Percentiles rank a stretch among this genome's conserved stretches.
Conservation (phyloP, 2,329 filamentous ascomycete species). For the Aspergillus caelatus region DNA sequence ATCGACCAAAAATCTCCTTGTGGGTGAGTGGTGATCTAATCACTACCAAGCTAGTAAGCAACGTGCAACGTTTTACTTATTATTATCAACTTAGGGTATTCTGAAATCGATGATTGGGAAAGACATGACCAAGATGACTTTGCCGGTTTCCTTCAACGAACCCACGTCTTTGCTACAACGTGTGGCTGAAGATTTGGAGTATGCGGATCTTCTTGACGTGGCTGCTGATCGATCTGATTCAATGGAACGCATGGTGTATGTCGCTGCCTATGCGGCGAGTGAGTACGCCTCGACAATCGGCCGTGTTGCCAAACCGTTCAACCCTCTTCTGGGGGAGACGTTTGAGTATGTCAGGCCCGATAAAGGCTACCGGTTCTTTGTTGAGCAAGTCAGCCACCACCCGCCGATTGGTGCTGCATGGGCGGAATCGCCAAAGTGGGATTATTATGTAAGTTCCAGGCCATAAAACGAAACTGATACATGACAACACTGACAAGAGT, state of each 20-base stretch:
- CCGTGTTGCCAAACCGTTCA: conserved; percentile 97
- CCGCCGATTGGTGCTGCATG: conserved; percentile 91
- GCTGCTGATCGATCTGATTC: conserved; percentile 85
- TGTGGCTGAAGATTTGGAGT: conserved; percentile 97
- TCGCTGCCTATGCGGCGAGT: conserved; percentile 92
- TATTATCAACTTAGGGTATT: conserved; percentile 67
- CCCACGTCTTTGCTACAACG: conserved; percentile 93
- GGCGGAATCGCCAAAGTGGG: conserved; percentile 92
- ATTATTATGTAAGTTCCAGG: conserved; percentile 68
- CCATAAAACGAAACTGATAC: not conserved
- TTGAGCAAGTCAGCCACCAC: conserved; percentile 97
- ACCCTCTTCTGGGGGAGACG: conserved; percentile 91
- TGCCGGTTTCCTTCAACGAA: conserved; percentile 98
- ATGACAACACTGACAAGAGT: conserved; percentile 1
- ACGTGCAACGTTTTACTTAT: conserved; percentile 5
- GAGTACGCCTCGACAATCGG: conserved; percentile 97
- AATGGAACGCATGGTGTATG: conserved; percentile 88
- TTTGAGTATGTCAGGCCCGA: conserved; percentile 96
- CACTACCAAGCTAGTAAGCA: not conserved
- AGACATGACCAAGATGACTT: conserved; percentile 99
- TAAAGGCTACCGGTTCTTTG: conserved; percentile 97
- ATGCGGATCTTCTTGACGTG: conserved; percentile 85
- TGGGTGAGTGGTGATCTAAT: conserved; percentile 68
- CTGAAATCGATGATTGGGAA: conserved; percentile 99
- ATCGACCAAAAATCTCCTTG: conserved; percentile 89